A percentile compares a stretch with the other conserved stretches of the same genome.
These are phyloP conservation scores for Fragilaria radians DNA, from an alignment of 108 stramenopile genomes.

Conservation along the genomic window DNA sequence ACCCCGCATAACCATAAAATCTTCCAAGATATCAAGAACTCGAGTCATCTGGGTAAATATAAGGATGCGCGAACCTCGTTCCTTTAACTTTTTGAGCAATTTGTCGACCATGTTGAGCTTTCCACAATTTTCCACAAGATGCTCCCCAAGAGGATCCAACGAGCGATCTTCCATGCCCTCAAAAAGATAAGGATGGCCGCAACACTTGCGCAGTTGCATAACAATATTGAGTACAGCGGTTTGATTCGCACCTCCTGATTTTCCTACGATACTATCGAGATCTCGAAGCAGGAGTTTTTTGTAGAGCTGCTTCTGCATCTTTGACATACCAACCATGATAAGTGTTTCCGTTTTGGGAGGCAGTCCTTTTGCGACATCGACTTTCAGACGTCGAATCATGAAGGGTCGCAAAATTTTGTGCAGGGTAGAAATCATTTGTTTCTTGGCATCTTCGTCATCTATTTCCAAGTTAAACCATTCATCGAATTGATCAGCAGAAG, in stretches of 20 bases:
- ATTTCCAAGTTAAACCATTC: constrained; percentile 92
- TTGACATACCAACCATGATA: constrained; percentile 87
- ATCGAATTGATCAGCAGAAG: constrained; percentile 89
- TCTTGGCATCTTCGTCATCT: constrained; percentile 82
- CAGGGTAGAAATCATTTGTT: constrained; percentile 92
- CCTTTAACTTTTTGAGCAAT: constrained; percentile 74
- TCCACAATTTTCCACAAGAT: constrained; percentile 82
- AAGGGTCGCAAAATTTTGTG: constrained; percentile 98
- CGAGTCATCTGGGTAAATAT: constrained; percentile 98
- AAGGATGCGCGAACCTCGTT: constrained; percentile 85
- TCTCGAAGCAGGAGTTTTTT: constrained; percentile 85
- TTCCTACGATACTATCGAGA: constrained; percentile 74
- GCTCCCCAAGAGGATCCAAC: constrained; percentile 83
- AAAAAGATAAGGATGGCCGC: constrained; percentile 99
- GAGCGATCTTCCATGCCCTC: constrained; percentile 91
- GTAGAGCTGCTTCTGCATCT: constrained; percentile 90
- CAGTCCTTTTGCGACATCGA: constrained; percentile 82
- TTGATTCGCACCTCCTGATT: constrained; percentile 54
- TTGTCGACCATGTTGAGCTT: constrained; percentile 88
- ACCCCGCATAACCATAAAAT: constrained; percentile 77
- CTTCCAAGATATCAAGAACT: constrained; percentile 93
- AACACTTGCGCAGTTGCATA: constrained; percentile 99
- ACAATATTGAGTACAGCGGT: constrained; percentile 91
- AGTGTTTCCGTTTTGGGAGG: constrained; percentile 93
- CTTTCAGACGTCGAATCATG: constrained; percentile 96